Evolutionary conservation across 2,329 filamentous ascomycete genomes (phyloP).

Genomic region (Aspergillus brunneoviolaceus): DNA sequence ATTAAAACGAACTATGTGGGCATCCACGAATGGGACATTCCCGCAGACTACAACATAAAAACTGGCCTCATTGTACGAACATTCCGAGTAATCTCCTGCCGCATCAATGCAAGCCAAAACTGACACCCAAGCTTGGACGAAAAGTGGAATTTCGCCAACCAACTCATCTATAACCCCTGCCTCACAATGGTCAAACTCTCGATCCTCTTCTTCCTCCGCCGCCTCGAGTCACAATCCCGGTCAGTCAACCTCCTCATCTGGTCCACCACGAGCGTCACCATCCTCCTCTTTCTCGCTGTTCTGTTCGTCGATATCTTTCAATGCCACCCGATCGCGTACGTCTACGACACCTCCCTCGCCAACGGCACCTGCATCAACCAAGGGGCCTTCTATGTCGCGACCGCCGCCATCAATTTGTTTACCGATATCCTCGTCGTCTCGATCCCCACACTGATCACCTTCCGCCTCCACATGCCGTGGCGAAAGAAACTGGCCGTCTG

Average conservation of each 20-base stretch:
- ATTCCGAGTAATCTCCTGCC: neutral
- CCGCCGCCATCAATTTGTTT: slow-evolving; percentile 29
- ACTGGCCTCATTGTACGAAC: slow-evolving; percentile 17
- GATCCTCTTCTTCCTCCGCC: slow-evolving; percentile 31
- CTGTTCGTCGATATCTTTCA: slow-evolving; percentile 33
- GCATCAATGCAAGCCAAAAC: neutral
- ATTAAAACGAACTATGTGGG: slow-evolving; percentile 29
- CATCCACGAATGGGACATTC: slow-evolving; percentile 25
- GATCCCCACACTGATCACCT: slow-evolving; percentile 34
- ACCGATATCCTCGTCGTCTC: slow-evolving; percentile 32
- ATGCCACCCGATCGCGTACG: slow-evolving; percentile 27
- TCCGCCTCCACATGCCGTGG: slow-evolving; percentile 28
- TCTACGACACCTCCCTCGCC: slow-evolving; percentile 22
- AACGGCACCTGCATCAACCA: slow-evolving; percentile 31
- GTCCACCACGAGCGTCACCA: slow-evolving; percentile 19
- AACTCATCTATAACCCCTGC: slow-evolving; percentile 32
- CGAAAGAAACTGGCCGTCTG: slow-evolving; percentile 31
- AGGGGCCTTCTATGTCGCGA: slow-evolving; percentile 29
- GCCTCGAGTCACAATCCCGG: slow-evolving; percentile 28
- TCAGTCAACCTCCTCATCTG: slow-evolving; percentile 24
- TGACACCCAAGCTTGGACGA: neutral
- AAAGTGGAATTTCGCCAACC: slow-evolving; percentile 28
- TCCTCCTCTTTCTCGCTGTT: slow-evolving; percentile 23
- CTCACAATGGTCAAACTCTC: slow-evolving; percentile 32
- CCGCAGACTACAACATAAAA: slow-evolving; percentile 16